These are phyloP conservation scores for Botrytis squamosa DNA, from an alignment of 2,329 filamentous ascomycete genomes.

Conservation along the genomic window DNA sequence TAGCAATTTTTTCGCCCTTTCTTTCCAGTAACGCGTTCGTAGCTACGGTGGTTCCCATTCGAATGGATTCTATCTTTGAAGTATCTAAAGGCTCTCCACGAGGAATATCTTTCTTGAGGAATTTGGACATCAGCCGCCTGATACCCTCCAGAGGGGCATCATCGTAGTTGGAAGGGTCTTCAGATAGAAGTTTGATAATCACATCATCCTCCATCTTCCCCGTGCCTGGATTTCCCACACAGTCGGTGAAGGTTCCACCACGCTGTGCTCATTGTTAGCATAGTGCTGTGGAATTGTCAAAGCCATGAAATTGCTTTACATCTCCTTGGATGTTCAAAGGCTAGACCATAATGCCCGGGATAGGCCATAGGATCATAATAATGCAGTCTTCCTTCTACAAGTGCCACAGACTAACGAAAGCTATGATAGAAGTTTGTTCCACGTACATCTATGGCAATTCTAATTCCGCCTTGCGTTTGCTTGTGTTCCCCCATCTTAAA, in stretches of 20 bases:
- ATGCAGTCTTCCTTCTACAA: constrained; percentile 12
- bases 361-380: not conserved
- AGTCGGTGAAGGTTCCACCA: constrained; percentile 91
- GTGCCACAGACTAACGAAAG: constrained; percentile 31
- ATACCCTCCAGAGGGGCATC: constrained; percentile 93
- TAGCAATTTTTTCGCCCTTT: constrained; percentile 84
- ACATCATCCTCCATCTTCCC: constrained; percentile 72
- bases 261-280: constrained; percentile 47
- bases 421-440: constrained; percentile 5
- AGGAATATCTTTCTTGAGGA: constrained; percentile 72
- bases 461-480: constrained; percentile 53
- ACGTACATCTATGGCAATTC: constrained; percentile 62
- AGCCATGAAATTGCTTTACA: not conserved
- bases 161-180: constrained; percentile 85
- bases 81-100: constrained; percentile 80
- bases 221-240: constrained; percentile 74
- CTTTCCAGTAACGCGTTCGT: constrained; percentile 89
- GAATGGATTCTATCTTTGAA: constrained; percentile 79
- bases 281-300: not conserved
- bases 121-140: constrained; percentile 77
- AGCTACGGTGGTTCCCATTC: constrained; percentile 94
- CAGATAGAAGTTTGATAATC: constrained; percentile 84
- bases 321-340: constrained; percentile 22
- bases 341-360: constrained; percentile 2
- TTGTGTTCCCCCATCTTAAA: constrained; percentile 23